Conservation (phyloP, 2,329 filamentous ascomycete species). For the Fusarium staphyleae region DNA sequence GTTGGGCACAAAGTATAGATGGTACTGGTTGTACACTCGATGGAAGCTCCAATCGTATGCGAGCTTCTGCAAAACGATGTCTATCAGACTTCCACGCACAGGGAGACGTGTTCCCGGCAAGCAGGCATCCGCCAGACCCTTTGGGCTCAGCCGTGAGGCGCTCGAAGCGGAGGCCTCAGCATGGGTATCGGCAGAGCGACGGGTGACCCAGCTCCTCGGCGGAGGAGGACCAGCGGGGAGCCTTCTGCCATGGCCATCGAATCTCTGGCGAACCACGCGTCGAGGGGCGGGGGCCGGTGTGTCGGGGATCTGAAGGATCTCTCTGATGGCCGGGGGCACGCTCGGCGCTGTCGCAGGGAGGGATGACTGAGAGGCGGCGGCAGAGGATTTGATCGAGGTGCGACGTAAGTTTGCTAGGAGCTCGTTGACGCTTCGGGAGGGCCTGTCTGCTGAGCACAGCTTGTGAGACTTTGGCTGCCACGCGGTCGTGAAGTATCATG, state of each 20-base stretch:
- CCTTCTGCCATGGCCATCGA: conserved; percentile 57
- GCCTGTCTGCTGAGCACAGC: conserved; percentile 43
- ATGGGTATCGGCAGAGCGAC: conserved; percentile 36
- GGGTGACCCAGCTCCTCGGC: conserved; percentile 61
- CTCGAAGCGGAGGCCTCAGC: conserved; percentile 23
- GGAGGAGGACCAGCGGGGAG: conserved; percentile 65
- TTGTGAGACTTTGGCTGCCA: conserved; percentile 43
- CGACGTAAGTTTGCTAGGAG: conserved; percentile 65
- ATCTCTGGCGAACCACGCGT: conserved; percentile 50
- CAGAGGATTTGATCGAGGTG: conserved; percentile 45
- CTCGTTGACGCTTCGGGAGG: conserved; percentile 62
- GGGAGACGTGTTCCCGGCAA: conserved; percentile 57
- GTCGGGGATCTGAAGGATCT: conserved; percentile 66
- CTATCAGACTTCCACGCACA: conserved; percentile 57
- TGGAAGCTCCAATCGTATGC: conserved; percentile 63
- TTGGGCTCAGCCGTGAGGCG: conserved; percentile 32
- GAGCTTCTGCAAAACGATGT: conserved; percentile 58
- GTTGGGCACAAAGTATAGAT: conserved; percentile 63
- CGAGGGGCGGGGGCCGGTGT: conserved; percentile 60
- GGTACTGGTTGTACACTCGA: conserved; percentile 62
- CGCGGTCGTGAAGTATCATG: conserved; percentile 36
- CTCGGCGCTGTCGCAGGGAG: conserved; percentile 54
- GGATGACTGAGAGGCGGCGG: conserved; percentile 37
- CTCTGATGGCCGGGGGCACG: conserved; percentile 64
- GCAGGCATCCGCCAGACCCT: conserved; percentile 34